phyloP scores from a whole-genome alignment of 139 green algal genomes.

The Volvox reticuliferus region DNA sequence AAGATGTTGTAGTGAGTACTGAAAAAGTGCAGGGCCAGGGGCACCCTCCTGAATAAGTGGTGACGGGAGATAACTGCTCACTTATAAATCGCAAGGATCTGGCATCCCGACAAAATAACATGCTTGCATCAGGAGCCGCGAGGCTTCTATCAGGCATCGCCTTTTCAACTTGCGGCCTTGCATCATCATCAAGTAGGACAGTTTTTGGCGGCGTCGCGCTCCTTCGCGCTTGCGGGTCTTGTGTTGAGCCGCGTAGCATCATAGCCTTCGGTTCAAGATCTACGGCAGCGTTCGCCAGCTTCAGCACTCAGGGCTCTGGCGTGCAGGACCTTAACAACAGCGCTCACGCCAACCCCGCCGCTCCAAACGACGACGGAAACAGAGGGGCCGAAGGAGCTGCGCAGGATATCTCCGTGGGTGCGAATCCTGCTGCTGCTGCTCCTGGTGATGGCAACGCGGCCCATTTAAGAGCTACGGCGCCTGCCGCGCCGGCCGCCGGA shows the following conservation, averaged over 20 bases:
- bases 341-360: neutral
- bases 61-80: neutral
- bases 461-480: neutral
- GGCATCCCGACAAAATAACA: neutral
- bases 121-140: neutral
- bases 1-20: neutral
- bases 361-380: too few species aligned
- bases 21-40: neutral
- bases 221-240: neutral
- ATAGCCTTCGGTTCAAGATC: too few species aligned
- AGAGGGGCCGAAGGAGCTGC: neutral
- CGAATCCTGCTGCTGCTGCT: neutral
- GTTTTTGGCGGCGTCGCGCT: neutral
- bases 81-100: too few species aligned
- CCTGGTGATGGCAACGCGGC: too few species aligned
- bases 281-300: neutral
- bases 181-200: neutral
- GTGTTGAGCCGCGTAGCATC: too few species aligned
- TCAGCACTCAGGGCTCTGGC: neutral
- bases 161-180: neutral
- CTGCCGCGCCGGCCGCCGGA: too few species aligned
- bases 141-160: neutral
- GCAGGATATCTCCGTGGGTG: neutral
- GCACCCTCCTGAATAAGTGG: neutral
- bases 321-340: neutral